Evolutionary conservation across 352 stramenopile species (phyloP).

Genomic region (Globisporangium splendens): DNA sequence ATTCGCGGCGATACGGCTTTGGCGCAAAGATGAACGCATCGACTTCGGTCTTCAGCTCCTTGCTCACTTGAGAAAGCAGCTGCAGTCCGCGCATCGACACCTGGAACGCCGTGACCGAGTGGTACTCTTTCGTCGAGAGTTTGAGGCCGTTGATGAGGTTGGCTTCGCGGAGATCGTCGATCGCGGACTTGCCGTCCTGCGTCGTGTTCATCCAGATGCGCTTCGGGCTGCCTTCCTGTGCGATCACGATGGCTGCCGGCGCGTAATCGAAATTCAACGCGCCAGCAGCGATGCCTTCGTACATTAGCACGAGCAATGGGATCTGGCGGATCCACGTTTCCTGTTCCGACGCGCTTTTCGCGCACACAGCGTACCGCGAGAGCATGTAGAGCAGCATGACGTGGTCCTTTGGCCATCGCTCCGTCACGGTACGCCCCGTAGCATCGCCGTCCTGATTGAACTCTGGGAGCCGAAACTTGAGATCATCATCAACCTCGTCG

Average conservation of each 20-base stretch:
- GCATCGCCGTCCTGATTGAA: conserved; percentile 43
- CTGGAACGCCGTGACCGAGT: conserved; percentile 61
- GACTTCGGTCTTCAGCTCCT: conserved; percentile 42
- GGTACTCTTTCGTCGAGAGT: conserved; percentile 59
- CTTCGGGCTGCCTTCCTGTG: conserved; percentile 42
- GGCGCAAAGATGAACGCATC: conserved; percentile 59
- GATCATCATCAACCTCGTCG: conserved; percentile 22
- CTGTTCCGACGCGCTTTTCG: conserved; percentile 73
- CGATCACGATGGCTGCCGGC: conserved; percentile 48
- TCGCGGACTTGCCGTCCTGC: conserved; percentile 60
- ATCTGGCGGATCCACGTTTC: conserved; percentile 94
- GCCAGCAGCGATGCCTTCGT: conserved; percentile 56
- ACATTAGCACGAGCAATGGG: conserved; percentile 89
- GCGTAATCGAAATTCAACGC: conserved; percentile 66
- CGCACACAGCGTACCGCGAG: conserved; percentile 50
- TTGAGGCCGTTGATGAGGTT: conserved; percentile 64
- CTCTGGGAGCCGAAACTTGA: conserved; percentile 52
- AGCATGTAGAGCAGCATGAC: conserved; percentile 62
- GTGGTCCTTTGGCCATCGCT: conserved; percentile 50
- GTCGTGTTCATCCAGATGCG: conserved; percentile 69
- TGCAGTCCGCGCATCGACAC: conserved; percentile 44
- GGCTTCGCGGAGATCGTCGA: conserved; percentile 57
- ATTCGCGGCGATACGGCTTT: conserved; percentile 47
- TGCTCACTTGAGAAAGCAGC: conserved; percentile 38
- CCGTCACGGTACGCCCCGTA: conserved; percentile 36